These are phyloP conservation scores for Mucor sp. DNA, from an alignment of 371 early-diverging fungal species.

Conservation along the genomic window DNA sequence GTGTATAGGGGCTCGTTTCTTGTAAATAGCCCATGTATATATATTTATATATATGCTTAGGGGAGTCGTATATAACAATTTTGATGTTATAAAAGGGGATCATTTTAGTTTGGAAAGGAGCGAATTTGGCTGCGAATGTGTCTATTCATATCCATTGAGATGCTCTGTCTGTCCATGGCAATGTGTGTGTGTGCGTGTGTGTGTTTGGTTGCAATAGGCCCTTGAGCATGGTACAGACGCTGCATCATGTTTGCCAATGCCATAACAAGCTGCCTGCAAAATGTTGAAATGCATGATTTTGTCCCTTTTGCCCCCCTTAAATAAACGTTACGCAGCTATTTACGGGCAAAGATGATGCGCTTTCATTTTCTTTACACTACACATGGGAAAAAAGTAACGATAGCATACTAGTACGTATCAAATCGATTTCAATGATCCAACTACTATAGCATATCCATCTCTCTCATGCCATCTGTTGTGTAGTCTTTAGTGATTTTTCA, in stretches of 20 bases:
- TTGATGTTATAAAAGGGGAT: slow-evolving; percentile 3
- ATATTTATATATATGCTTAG: not conserved
- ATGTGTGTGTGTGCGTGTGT: not conserved
- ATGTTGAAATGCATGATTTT: not conserved
- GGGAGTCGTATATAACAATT: slow-evolving; percentile 1
- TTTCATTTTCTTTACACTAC: not conserved
- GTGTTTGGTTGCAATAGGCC: not conserved
- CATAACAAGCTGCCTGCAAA: not conserved
- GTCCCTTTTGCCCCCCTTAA: not conserved
- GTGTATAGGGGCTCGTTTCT: not conserved
- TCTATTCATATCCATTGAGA: not conserved
- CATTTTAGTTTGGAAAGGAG: not conserved
- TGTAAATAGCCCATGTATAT: not conserved
- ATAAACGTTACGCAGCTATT: not conserved
- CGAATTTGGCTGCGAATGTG: not conserved
- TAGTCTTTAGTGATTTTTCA: not conserved
- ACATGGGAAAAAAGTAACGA: not conserved
- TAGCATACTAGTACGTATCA: not conserved
- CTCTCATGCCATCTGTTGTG: not conserved
- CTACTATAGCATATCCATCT: not conserved
- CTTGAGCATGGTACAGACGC: not conserved
- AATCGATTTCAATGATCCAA: not conserved
- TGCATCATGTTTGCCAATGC: not conserved
- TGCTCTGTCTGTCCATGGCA: not conserved
- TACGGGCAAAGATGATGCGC: not conserved